These are phyloP conservation scores for Diaporthe sp. DNA, from an alignment of 2,329 filamentous ascomycete species.

Conservation along the genomic window DNA sequence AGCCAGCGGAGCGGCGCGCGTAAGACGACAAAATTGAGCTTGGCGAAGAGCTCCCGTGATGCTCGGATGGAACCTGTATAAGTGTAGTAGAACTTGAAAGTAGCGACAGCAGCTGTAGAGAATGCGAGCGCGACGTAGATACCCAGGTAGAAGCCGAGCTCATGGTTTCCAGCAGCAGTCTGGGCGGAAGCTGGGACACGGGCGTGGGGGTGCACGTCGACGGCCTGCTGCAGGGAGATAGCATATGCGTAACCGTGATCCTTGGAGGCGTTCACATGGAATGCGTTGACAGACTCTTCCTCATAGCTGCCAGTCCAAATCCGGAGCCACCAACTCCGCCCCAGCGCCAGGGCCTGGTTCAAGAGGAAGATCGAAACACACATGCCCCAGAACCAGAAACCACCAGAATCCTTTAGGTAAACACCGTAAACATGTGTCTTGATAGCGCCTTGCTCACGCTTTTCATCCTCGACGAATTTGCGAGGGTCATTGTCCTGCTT, in stretches of 20 bases:
- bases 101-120: conserved; percentile 69
- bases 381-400: conserved; percentile 70
- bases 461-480: conserved; percentile 84
- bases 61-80: conserved; percentile 77
- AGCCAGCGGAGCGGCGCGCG: conserved; percentile 83
- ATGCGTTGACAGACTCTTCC: conserved; percentile 46
- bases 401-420: conserved; percentile 78
- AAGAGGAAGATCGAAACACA: conserved; percentile 67
- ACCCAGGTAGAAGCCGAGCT: conserved; percentile 74
- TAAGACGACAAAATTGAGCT: conserved; percentile 76
- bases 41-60: conserved; percentile 76
- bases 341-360: conserved; percentile 68
- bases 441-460: conserved; percentile 78
- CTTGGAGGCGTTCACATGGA: conserved; percentile 46
- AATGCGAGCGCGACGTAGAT: conserved; percentile 76
- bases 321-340: conserved; percentile 74
- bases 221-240: conserved; percentile 61
- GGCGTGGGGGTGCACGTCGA: conserved; percentile 55
- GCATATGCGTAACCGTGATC: conserved; percentile 58
- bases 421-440: conserved; percentile 75
- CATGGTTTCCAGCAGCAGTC: conserved; percentile 50
- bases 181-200: conserved; percentile 41
- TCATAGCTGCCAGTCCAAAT: conserved; percentile 70
- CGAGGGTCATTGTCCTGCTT: conserved; percentile 62
- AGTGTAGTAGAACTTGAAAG: conserved; percentile 73